Percentiles rank a stretch among this genome's conserved stretches.
Conservation (phyloP, 2,329 filamentous ascomycete species). For the Xylaria arbuscula region DNA sequence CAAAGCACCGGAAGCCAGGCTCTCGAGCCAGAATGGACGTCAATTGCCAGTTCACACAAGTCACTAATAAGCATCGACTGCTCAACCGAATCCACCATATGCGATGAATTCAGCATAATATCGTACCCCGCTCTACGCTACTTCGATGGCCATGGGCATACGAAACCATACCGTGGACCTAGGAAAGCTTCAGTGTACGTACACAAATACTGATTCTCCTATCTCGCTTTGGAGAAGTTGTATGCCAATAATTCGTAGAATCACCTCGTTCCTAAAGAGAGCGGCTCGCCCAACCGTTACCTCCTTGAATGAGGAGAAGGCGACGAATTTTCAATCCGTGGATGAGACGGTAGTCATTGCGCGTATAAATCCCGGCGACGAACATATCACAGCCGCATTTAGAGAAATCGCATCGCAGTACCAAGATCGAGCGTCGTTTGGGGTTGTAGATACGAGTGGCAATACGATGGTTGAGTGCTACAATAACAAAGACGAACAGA, state of each 20-base stretch:
- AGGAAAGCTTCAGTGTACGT: conserved; percentile 54
- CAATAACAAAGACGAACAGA: conserved; percentile 55
- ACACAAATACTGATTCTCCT: not conserved
- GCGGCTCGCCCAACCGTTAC: conserved; percentile 46
- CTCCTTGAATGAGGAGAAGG: conserved; percentile 40
- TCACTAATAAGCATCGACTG: conserved; percentile 57
- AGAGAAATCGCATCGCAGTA: conserved; percentile 51
- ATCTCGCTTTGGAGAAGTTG: not conserved
- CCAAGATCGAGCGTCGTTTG: conserved; percentile 58
- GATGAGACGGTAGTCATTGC: conserved; percentile 59
- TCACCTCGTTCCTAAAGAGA: conserved; percentile 48
- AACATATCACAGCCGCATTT: conserved; percentile 49
- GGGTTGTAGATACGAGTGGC: conserved; percentile 41
- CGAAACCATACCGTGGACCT: conserved; percentile 57
- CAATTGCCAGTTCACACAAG: conserved; percentile 25
- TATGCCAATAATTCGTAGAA: conserved; percentile 44
- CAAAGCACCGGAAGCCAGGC: conserved; percentile 49
- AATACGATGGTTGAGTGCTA: conserved; percentile 51
- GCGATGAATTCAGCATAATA: conserved; percentile 54
- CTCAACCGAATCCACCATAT: conserved; percentile 50
- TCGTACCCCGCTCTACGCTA: conserved; percentile 61
- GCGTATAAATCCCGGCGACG: conserved; percentile 49
- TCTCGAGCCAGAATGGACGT: conserved; percentile 53
- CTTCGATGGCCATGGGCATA: conserved; percentile 51
- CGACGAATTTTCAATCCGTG: conserved; percentile 48